These are phyloP conservation scores for Gossypioides kirkii DNA, from an alignment of 345 rosid genomes.

Conservation along the genomic window DNA sequence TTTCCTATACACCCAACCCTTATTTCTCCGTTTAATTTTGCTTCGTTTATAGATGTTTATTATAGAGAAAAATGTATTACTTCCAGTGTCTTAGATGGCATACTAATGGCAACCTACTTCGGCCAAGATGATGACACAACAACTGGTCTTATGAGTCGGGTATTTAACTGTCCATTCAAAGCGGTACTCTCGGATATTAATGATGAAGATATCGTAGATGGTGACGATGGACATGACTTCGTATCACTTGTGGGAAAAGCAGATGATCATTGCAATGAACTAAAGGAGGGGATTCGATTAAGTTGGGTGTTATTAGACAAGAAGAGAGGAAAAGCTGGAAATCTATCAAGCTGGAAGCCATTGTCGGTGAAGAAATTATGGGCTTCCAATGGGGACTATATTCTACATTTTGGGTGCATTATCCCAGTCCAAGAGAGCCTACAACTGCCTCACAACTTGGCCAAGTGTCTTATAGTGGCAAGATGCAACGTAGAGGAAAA, in stretches of 20 bases:
- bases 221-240: neutral
- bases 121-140: neutral
- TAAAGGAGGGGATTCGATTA: slow-evolving; percentile 20
- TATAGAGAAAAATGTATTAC: slow-evolving; percentile 25
- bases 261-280: neutral
- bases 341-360: slow-evolving; percentile 33
- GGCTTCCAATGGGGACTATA: slow-evolving; percentile 17
- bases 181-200: slow-evolving; percentile 10
- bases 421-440: slow-evolving; percentile 19
- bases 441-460: slow-evolving; percentile 18
- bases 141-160: slow-evolving; percentile 13
- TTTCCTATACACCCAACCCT: neutral
- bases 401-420: slow-evolving; percentile 28
- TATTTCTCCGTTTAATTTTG: slow-evolving; percentile 21
- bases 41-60: slow-evolving; percentile 30
- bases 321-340: slow-evolving; percentile 32
- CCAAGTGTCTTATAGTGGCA: slow-evolving; percentile 20
- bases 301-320: slow-evolving; percentile 38
- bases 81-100: slow-evolving; percentile 22
- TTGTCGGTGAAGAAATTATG: slow-evolving; percentile 21
- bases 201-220: neutral
- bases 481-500: slow-evolving; percentile 17
- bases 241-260: neutral
- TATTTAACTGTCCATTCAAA: slow-evolving; percentile 21
- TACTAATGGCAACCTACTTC: slow-evolving; percentile 14